Evolutionary conservation across 2,329 filamentous ascomycete species (phyloP).

Genomic region (Ophiocordyceps camponoti-floridani): DNA sequence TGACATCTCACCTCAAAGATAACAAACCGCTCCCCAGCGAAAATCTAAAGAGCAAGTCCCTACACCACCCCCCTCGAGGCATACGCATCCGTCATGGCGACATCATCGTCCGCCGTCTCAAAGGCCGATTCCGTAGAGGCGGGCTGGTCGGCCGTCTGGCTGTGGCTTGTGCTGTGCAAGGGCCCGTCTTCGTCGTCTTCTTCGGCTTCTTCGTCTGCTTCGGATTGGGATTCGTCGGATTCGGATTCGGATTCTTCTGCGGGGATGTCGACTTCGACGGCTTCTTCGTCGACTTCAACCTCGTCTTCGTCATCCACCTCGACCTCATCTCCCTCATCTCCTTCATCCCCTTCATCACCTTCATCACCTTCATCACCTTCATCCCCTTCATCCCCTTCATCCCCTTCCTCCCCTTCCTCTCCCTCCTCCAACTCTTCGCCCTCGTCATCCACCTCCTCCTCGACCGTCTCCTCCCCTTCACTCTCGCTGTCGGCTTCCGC

Average conservation of each 20-base stretch:
- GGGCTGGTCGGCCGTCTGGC: background rate
- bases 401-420: slow-evolving; percentile 2
- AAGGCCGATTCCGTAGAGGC: background rate
- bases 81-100: background rate
- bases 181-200: background rate
- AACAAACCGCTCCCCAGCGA: no score
- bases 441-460: slow-evolving; percentile 6
- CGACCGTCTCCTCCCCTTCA: slow-evolving; percentile 13
- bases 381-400: slow-evolving; percentile 2
- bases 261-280: slow-evolving; percentile 1
- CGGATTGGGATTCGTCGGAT: background rate
- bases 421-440: slow-evolving; percentile 3
- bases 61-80: background rate
- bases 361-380: slow-evolving; percentile 4
- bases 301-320: background rate
- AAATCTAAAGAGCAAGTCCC: background rate
- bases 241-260: background rate
- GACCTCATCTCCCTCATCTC: slow-evolving; percentile 1
- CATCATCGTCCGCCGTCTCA: background rate
- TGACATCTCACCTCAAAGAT: no score
- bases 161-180: background rate
- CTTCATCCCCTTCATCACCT: slow-evolving; percentile 4
- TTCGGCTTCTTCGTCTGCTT: background rate
- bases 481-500: slow-evolving; percentile 18
- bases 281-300: background rate